A percentile compares a stretch with the other conserved stretches of the same genome.
Evolutionary conservation across 108 stramenopile species (phyloP).

Genomic region (Bacterosira constricta): DNA sequence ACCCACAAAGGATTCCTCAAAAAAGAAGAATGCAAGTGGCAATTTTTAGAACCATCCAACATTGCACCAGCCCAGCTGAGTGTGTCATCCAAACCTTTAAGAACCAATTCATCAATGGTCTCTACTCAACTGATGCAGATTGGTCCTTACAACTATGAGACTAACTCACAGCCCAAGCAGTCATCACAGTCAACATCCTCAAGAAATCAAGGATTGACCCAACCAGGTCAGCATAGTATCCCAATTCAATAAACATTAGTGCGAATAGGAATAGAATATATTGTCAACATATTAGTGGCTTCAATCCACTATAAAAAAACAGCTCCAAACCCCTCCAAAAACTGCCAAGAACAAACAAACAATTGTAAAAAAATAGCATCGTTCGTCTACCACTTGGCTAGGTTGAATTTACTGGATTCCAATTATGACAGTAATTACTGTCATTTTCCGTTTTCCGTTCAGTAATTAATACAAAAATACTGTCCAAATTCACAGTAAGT

Average conservation of each 20-base stretch:
- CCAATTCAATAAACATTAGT: slow-evolving; percentile 1
- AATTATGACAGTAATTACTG: too few species aligned
- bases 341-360: too few species aligned
- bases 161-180: not conserved
- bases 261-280: too few species aligned
- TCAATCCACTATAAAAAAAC: too few species aligned
- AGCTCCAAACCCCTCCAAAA: not conserved
- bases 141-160: slow-evolving; percentile 5
- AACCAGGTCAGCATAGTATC: slow-evolving; percentile 37
- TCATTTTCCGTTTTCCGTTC: too few species aligned
- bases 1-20: slow-evolving; percentile 6
- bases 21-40: not conserved
- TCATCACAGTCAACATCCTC: slow-evolving; percentile 41
- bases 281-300: too few species aligned
- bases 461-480: too few species aligned
- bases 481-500: too few species aligned
- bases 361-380: too few species aligned
- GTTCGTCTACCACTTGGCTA: too few species aligned
- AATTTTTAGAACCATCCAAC: slow-evolving; percentile 28
- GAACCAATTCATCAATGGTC: slow-evolving; percentile 19
- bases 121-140: slow-evolving; percentile 1
- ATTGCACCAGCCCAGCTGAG: slow-evolving; percentile 28
- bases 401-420: too few species aligned
- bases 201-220: slow-evolving; percentile 43
- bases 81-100: slow-evolving; percentile 44